phyloP scores from a whole-genome alignment of 805 yeast genomes.

The Starmerella riodocensis region DNA sequence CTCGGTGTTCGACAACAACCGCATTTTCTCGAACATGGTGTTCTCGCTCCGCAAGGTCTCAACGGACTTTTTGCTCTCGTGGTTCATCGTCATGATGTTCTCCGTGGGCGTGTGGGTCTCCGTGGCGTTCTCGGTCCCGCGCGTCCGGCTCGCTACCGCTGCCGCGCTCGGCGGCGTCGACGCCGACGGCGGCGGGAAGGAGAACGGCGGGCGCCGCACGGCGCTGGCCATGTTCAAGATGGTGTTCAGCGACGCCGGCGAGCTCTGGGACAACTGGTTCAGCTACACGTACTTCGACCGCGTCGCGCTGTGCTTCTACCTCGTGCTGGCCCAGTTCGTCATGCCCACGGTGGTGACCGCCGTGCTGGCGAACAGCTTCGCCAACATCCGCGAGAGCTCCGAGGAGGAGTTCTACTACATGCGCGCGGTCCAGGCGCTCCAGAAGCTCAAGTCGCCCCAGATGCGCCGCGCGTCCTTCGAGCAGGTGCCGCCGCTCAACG shows the following conservation, averaged over 20 bases:
- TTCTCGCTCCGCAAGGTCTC: conserved; percentile 4
- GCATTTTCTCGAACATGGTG: conserved; percentile 5
- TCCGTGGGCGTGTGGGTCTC: conserved; percentile 8
- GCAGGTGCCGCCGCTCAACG: conserved; percentile 3
- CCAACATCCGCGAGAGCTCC: background rate
- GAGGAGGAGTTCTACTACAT: conserved; percentile 4
- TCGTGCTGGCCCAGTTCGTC: conserved; percentile 4
- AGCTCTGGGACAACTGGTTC: conserved; percentile 5
- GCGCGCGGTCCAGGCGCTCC: conserved; percentile 2
- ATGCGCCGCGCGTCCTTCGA: background rate
- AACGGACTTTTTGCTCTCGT: conserved; percentile 2
- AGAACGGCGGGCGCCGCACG: conserved; percentile 2
- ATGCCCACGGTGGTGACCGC: conserved; percentile 6
- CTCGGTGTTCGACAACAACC: conserved; percentile 3
- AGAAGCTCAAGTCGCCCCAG: conserved; percentile 1
- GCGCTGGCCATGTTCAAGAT: conserved; percentile 9
- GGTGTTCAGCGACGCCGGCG: conserved; percentile 4
- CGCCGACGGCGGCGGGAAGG: background rate
- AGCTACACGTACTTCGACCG: background rate
- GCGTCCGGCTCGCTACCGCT: background rate
- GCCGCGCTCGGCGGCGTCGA: background rate
- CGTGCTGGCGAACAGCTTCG: conserved; percentile 6
- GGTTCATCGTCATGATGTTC: conserved; percentile 6
- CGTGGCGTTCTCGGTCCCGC: conserved; percentile 5
- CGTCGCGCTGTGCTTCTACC: conserved; percentile 3